Base-by-base conservation (phyloP, 768 basidiomycete species). In the Dacryopinax spathularia region DNA sequence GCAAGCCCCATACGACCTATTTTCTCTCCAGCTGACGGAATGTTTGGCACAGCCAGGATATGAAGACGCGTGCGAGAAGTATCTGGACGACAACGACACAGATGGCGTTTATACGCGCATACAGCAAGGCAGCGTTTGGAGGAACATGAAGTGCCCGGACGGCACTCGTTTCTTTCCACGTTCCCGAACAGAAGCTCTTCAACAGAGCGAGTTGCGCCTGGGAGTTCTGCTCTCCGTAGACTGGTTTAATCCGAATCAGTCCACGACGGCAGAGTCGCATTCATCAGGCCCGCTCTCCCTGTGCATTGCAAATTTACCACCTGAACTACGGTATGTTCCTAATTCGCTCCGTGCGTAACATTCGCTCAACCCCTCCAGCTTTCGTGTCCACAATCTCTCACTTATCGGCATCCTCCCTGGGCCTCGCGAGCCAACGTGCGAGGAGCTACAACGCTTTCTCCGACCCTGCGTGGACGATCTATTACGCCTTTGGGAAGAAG, bases 261-360 rank as follows among this genome's bases (percentile, higher is more conserved):
- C n/a, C n/a, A n/a, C 71, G 4, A 75, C 75, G 41, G 67, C 73
- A 1, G 73, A 75, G 1, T 76, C 74, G 0, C 74, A 77, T 56
- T 67, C 63, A 6, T 31, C 36, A 1, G 59, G 59, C 1, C 27
- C 59, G 16, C 6, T 60, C 4, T 64, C 63, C 5, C n/a, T 64
- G 15, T 37, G 20, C 25, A 31, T 64, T 9, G 63, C 63, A 36
- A 64, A 41, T 36, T n/a, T n/a, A n/a, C n/a, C n/a, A n/a, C n/a
- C n/a, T n/a, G n/a, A n/a, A n/a, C n/a, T n/a, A n/a, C n/a, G n/a
- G n/a, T n/a, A n/a, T n/a, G n/a, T n/a, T n/a, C n/a, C n/a, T n/a
- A n/a, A n/a, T n/a, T n/a, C n/a, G n/a, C n/a, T n/a, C n/a, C n/a
- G n/a, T n/a, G n/a, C n/a, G n/a, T n/a, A n/a, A n/a, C n/a, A n/a